A percentile compares a stretch with the other conserved stretches of the same genome.
Conservation (phyloP, 2,329 filamentous ascomycete species). For the Ophiostoma novo-ulmi region DNA sequence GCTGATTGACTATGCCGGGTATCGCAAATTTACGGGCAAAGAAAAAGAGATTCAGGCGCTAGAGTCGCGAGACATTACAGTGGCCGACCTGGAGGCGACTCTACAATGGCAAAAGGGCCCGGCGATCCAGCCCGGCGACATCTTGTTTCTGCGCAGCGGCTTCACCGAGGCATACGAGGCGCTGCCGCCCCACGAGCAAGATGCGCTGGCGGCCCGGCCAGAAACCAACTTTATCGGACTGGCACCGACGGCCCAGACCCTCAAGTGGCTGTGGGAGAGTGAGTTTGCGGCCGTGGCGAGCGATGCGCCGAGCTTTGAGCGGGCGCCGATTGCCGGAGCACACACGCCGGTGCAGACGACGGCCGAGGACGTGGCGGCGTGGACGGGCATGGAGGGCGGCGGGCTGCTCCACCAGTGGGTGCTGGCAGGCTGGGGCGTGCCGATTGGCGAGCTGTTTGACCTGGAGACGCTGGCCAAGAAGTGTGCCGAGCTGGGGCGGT, state of each 20-base stretch:
- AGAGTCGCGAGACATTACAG: background rate
- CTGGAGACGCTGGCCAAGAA: conserved; percentile 38
- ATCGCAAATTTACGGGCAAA: background rate
- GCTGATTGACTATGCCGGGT: background rate
- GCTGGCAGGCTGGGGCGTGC: conserved; percentile 48
- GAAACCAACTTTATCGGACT: conserved; percentile 36
- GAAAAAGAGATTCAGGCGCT: background rate
- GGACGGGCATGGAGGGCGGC: conserved; percentile 29
- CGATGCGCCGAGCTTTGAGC: conserved; percentile 42
- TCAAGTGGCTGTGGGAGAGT: conserved; percentile 44
- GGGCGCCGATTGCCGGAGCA: conserved; percentile 33
- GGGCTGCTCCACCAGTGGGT: conserved; percentile 38
- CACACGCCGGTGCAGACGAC: conserved; percentile 17
- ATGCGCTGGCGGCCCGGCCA: conserved; percentile 34
- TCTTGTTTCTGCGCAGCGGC: conserved; percentile 39
- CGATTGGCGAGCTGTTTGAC: conserved; percentile 47
- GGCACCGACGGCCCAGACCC: conserved; percentile 34
- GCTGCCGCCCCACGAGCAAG: conserved; percentile 28
- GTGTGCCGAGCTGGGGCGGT: conserved; percentile 34
- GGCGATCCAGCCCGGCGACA: conserved; percentile 36
- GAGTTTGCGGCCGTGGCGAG: conserved; percentile 44
- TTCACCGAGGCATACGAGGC: conserved; percentile 33
- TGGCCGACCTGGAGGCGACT: conserved; percentile 34
- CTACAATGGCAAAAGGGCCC: conserved; percentile 33
- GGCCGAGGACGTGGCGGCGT: background rate